Evolutionary conservation across 805 yeast species (phyloP).

Genomic region (Cyberlindnera misumaiensis): DNA sequence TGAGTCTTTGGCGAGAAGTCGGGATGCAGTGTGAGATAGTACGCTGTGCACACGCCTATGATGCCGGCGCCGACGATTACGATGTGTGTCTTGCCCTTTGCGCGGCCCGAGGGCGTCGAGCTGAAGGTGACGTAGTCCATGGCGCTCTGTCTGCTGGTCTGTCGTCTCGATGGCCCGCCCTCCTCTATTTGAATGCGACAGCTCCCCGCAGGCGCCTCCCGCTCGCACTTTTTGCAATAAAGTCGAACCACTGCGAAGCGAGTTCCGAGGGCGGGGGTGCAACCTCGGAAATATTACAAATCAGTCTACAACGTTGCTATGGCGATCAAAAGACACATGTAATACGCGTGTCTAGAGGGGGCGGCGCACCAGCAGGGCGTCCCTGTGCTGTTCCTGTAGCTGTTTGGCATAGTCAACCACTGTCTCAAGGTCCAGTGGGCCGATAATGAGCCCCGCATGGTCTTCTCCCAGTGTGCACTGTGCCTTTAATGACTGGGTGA

Average conservation of each 20-base stretch:
- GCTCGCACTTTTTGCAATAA: too few species aligned
- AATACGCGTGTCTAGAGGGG: too few species aligned
- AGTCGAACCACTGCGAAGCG: too few species aligned
- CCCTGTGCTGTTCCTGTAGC: not conserved
- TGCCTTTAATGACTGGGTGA: not conserved
- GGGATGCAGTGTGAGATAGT: slow-evolving; percentile 79
- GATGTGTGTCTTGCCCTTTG: slow-evolving; percentile 62
- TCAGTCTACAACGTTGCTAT: too few species aligned
- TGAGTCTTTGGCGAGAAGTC: slow-evolving; percentile 63
- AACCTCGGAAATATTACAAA: too few species aligned
- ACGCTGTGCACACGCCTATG: slow-evolving; percentile 93
- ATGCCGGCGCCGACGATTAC: slow-evolving; percentile 93
- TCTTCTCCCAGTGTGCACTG: not conserved
- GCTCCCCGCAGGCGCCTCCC: too few species aligned
- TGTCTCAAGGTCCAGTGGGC: not conserved
- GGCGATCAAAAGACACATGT: too few species aligned
- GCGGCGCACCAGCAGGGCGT: not conserved
- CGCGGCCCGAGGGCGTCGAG: slow-evolving; percentile 22
- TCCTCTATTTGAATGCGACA: too few species aligned
- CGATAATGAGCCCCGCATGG: not conserved
- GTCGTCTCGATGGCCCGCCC: too few species aligned
- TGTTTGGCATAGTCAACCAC: not conserved
- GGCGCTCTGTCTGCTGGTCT: too few species aligned
- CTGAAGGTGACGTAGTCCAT: slow-evolving; percentile 15
- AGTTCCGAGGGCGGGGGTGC: too few species aligned